A percentile compares a stretch with the other conserved stretches of the same genome.
Conservation (phyloP, 345 rosid species). For the Moringa oleifera region DNA sequence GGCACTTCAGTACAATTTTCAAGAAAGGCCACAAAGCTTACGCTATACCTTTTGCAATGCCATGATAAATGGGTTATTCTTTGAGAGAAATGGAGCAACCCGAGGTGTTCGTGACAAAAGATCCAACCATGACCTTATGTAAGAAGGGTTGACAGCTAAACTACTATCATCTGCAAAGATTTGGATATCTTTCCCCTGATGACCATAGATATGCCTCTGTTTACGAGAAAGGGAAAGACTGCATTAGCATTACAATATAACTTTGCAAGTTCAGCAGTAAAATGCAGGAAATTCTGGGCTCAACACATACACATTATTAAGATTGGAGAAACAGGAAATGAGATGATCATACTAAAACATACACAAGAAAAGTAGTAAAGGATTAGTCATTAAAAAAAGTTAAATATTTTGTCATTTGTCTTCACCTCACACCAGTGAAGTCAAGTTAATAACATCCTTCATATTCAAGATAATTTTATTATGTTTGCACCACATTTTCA, state of each 20-base stretch:
- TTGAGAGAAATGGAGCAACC: conserved; percentile 87
- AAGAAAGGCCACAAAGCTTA: background rate
- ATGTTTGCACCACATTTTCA: no score
- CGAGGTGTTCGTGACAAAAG: conserved; percentile 87
- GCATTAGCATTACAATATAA: background rate
- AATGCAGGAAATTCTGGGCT: background rate
- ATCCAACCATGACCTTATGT: conserved; percentile 76
- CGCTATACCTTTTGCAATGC: conserved; percentile 69
- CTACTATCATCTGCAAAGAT: conserved; percentile 81
- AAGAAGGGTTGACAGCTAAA: conserved; percentile 76
- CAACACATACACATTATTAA: no score
- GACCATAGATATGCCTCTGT: conserved; percentile 88
- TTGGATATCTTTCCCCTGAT: conserved; percentile 66
- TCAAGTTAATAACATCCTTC: no score
- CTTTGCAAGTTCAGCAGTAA: background rate
- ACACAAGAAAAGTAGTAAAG: no score
- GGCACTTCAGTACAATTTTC: background rate
- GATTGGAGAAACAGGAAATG: no score
- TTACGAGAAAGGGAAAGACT: conserved; percentile 3
- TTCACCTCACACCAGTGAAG: no score
- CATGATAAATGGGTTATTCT: conserved; percentile 76
- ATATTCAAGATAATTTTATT: no score
- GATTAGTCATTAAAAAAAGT: no score
- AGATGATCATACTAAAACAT: no score
- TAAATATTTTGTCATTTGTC: no score